phyloP scores from a whole-genome alignment of 495 filamentous ascomycete genomes.

The Pseudotulostoma volvatum region DNA sequence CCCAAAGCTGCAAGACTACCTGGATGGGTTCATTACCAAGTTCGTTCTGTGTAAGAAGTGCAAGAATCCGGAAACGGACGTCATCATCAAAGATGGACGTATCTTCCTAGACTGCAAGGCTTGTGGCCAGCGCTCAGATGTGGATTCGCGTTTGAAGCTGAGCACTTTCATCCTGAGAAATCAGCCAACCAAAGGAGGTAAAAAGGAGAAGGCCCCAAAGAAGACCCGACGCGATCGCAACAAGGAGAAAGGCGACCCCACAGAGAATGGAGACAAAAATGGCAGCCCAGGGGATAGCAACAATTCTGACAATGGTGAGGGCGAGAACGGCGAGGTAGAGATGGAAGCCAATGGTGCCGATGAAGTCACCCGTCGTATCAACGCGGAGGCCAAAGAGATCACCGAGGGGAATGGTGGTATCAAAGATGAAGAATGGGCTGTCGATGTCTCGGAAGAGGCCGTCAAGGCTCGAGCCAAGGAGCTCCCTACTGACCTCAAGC shows the following conservation, averaged over 20 bases:
- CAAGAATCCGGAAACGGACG: constrained; percentile 97
- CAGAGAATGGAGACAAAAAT: constrained; percentile 47
- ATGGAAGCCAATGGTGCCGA: constrained; percentile 77
- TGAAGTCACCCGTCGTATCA: constrained; percentile 79
- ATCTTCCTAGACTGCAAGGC: constrained; percentile 97
- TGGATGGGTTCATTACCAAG: constrained; percentile 93
- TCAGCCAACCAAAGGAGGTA: constrained; percentile 74
- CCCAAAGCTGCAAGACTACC: constrained; percentile 89
- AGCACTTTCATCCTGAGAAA: constrained; percentile 96
- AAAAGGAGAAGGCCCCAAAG: constrained; percentile 85
- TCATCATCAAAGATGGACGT: constrained; percentile 77
- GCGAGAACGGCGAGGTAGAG: constrained; percentile 51
- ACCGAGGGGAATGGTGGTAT: constrained; percentile 52
- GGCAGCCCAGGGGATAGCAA: constrained; percentile 61
- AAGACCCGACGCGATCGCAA: constrained; percentile 66
- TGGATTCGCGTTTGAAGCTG: constrained; percentile 86
- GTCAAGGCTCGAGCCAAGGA: constrained; percentile 85
- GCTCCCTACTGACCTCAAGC: constrained; percentile 81
- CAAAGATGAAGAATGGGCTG: constrained; percentile 82
- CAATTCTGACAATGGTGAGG: constrained; percentile 45
- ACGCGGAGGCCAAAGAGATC: constrained; percentile 62
- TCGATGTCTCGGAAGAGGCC: constrained; percentile 87
- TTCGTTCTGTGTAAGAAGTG: constrained; percentile 99
- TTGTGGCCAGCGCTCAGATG: constrained; percentile 80
- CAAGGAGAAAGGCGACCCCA: constrained; percentile 40